Percentiles rank a stretch among this genome's conserved stretches.
These are phyloP conservation scores for Liquidambar formosana DNA, from an alignment of 164 flowering plant species.

Conservation along the genomic window DNA sequence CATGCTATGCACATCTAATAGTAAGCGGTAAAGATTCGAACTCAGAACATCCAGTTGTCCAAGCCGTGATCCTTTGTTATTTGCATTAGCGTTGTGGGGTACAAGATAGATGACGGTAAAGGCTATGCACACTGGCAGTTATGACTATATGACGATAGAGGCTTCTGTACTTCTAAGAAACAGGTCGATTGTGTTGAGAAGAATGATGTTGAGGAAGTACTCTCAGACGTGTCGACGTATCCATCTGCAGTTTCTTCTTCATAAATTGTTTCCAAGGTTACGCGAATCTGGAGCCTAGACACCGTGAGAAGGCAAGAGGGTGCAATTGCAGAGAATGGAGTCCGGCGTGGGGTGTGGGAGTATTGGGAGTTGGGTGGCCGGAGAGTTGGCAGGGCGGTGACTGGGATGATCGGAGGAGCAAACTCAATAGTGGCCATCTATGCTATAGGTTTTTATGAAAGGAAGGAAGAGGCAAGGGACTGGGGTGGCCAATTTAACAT, in stretches of 20 bases:
- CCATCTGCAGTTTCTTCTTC: conserved; percentile 13
- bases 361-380: neutral
- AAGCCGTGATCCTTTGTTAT: too few species aligned
- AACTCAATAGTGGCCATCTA: too few species aligned
- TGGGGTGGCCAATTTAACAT: too few species aligned
- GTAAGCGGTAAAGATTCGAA: too few species aligned
- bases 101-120: too few species aligned
- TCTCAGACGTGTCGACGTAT: neutral
- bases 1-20: too few species aligned
- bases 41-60: too few species aligned
- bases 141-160: neutral
- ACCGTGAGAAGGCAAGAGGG: conserved; percentile 3
- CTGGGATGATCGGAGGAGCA: neutral
- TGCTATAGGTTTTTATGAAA: too few species aligned
- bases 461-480: too few species aligned
- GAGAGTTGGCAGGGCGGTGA: too few species aligned
- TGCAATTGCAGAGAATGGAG: conserved; percentile 19
- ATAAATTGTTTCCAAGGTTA: conserved; percentile 14
- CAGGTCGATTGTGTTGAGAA: neutral
- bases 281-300: conserved; percentile 6
- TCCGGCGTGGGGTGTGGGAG: neutral
- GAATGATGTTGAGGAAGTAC: neutral
- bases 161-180: conserved; percentile 1
- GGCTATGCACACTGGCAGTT: neutral
- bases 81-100: too few species aligned